These are phyloP conservation scores for Dendrothele bispora DNA, from an alignment of 768 basidiomycete genomes.

Conservation along the genomic window DNA sequence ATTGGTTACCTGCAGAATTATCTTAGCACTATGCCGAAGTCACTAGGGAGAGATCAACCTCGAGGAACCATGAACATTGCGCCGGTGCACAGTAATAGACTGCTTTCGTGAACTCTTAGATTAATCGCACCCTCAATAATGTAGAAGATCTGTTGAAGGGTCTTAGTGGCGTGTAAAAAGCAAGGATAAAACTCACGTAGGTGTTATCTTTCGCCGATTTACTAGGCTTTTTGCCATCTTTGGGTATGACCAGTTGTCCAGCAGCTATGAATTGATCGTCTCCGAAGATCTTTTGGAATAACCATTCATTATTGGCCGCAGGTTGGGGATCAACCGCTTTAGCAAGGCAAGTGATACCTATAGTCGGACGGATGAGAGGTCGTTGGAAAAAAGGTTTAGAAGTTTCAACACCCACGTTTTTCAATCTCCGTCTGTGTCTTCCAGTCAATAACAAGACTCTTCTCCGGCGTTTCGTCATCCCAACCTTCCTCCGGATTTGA, in stretches of 20 bases:
- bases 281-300: constrained; percentile 88
- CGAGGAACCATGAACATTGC: constrained; percentile 72
- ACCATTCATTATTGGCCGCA: constrained; percentile 68
- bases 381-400: constrained; percentile 3
- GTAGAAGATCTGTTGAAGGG: constrained; percentile 43
- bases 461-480: constrained; percentile 75
- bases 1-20: constrained; percentile 72
- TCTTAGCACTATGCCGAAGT: background rate
- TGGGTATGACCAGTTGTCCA: constrained; percentile 83
- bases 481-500: constrained; percentile 78
- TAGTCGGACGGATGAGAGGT: constrained; percentile 7
- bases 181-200: constrained; percentile 56
- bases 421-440: constrained; percentile 57
- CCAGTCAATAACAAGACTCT: constrained; percentile 70
- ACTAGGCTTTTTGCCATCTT: constrained; percentile 76
- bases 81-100: constrained; percentile 66
- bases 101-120: constrained; percentile 79
- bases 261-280: constrained; percentile 92
- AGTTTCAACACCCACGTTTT: constrained; percentile 57
- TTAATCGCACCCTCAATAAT: constrained; percentile 88
- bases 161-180: background rate
- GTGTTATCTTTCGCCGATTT: constrained; percentile 94
- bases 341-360: constrained; percentile 80
- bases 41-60: constrained; percentile 33
- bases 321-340: constrained; percentile 62